These are phyloP conservation scores for Lanmaoa pseudosensibilis DNA, from an alignment of 768 basidiomycete genomes.

Conservation along the genomic window DNA sequence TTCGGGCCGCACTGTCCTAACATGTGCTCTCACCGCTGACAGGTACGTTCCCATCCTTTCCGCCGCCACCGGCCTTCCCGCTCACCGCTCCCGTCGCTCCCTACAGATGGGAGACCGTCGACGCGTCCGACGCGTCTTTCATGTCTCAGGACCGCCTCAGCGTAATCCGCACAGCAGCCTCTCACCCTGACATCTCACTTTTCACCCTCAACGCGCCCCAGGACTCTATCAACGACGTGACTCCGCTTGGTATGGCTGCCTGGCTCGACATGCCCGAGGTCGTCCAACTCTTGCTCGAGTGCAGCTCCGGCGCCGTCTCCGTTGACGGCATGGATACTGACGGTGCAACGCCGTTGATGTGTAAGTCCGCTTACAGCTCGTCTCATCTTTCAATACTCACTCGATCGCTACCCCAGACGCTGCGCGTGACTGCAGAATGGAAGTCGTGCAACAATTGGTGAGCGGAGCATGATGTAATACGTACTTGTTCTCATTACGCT, in stretches of 20 bases:
- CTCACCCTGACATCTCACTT: conserved; percentile 59
- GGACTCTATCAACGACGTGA: conserved; percentile 66
- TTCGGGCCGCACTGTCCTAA: conserved; percentile 60
- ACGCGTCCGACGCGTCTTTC: conserved; percentile 71
- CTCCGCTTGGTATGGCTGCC: conserved; percentile 75
- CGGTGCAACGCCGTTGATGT: conserved; percentile 82
- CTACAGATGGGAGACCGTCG: conserved; percentile 63
- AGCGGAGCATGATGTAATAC: conserved; percentile 25
- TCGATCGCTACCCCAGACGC: conserved; percentile 53
- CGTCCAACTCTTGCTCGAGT: conserved; percentile 65
- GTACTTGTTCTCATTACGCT: conserved; percentile 7
- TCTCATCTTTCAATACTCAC: neutral
- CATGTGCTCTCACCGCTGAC: conserved; percentile 71
- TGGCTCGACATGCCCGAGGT: conserved; percentile 67
- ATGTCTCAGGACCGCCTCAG: conserved; percentile 57
- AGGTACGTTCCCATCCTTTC: conserved; percentile 44
- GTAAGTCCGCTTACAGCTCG: conserved; percentile 44
- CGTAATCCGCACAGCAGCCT: conserved; percentile 54
- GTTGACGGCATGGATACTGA: conserved; percentile 75
- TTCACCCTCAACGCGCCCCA: conserved; percentile 76
- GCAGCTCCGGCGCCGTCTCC: conserved; percentile 57
- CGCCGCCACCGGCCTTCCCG: conserved; percentile 3
- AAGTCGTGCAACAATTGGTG: conserved; percentile 69
- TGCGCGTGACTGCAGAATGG: conserved; percentile 66
- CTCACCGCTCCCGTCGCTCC: conserved; percentile 2